Conservation (phyloP, 23 red algal genomes). For the Gracilaria domingensis region DNA sequence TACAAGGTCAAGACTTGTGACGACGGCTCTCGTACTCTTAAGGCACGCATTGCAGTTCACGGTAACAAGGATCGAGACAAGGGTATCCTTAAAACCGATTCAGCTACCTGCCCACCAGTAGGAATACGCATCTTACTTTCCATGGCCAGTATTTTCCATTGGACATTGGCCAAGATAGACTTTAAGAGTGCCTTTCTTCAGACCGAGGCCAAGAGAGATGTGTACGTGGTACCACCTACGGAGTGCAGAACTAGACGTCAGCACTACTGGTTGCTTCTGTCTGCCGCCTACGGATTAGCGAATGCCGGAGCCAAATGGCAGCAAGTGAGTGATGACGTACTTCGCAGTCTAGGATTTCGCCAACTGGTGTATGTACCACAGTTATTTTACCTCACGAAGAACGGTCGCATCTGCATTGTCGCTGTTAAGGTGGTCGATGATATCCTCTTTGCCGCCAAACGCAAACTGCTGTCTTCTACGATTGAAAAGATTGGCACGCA, state of each 20-base stretch:
- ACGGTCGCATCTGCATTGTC: background rate
- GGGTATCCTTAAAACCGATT: conserved; percentile 36
- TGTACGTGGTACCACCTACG: conserved; percentile 30
- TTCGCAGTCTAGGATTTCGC: background rate
- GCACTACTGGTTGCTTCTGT: conserved; percentile 40
- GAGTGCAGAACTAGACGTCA: background rate
- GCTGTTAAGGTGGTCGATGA: conserved; percentile 63
- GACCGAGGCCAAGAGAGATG: conserved; percentile 49
- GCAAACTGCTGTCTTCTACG: too few species aligned
- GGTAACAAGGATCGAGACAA: conserved; percentile 38
- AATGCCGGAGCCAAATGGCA: conserved; percentile 65
- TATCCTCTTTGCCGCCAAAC: conserved; percentile 40
- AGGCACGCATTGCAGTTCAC: conserved; percentile 37
- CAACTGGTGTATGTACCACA: conserved; percentile 50
- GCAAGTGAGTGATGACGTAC: conserved; percentile 8
- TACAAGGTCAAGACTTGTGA: conserved; percentile 53
- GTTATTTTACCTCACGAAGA: background rate
- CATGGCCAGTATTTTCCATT: conserved; percentile 8
- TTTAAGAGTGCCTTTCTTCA: conserved; percentile 47
- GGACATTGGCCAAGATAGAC: conserved; percentile 35
- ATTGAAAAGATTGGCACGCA: conserved; percentile 13
- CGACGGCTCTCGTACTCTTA: conserved; percentile 37
- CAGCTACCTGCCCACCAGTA: conserved; percentile 33
- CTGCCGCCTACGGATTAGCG: conserved; percentile 48
- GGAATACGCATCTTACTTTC: conserved; percentile 38